Evolutionary conservation across 2,329 filamentous ascomycete genomes (phyloP).

Genomic region (Neopestalotiopsis sp.): DNA sequence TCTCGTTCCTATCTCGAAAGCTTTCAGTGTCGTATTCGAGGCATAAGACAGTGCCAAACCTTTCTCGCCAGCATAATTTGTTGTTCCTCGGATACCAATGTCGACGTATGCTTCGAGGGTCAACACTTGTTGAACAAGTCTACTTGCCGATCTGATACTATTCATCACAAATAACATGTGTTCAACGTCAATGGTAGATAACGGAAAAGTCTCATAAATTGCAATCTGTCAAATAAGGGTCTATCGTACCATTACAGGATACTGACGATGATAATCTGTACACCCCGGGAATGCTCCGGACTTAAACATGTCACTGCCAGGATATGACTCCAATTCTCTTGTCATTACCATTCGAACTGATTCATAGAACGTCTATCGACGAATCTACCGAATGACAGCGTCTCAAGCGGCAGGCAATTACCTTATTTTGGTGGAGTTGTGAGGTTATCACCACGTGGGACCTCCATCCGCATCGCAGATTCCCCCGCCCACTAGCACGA

Average conservation of each 20-base stretch:
- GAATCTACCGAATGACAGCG: slow-evolving; percentile 1
- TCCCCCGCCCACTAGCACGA: background rate
- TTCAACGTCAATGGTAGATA: background rate
- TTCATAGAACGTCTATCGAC: slow-evolving; percentile 3
- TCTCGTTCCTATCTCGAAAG: background rate
- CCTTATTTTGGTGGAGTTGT: background rate
- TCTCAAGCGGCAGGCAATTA: background rate
- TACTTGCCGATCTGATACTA: background rate
- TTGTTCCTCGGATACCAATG: too few species aligned
- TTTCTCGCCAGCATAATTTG: too few species aligned
- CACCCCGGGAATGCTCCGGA: background rate
- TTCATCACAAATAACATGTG: background rate
- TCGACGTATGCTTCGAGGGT: background rate
- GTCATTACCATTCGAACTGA: slow-evolving; percentile 8
- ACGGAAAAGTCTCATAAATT: background rate
- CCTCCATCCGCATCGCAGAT: background rate
- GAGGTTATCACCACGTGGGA: slow-evolving; percentile 11
- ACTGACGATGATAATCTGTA: background rate
- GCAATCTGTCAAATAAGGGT: background rate
- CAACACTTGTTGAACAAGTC: background rate
- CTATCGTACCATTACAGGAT: background rate
- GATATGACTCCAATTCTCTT: background rate
- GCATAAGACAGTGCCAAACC: too few species aligned
- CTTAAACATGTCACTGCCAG: background rate
- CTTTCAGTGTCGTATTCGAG: too few species aligned